Conservation (phyloP, 2,329 filamentous ascomycete genomes). For the Penicillium decumbens region DNA sequence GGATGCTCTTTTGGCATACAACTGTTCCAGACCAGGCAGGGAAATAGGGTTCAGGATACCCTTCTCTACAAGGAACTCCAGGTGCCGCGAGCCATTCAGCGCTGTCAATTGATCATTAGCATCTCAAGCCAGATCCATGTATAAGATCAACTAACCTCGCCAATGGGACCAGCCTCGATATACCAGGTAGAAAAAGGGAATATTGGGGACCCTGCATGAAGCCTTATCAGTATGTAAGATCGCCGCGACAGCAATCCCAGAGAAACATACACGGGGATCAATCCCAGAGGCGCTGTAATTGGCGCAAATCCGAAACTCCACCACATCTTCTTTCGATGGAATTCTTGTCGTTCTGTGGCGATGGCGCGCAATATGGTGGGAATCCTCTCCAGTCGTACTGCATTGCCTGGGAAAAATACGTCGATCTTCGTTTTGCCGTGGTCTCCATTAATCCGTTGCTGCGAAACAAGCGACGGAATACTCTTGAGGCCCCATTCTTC, state of each 20-base stretch:
- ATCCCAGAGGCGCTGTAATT: slow-evolving; percentile 71
- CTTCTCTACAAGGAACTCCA: slow-evolving; percentile 74
- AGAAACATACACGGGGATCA: slow-evolving; percentile 72
- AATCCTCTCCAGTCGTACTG: slow-evolving; percentile 63
- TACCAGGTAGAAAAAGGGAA: slow-evolving; percentile 93
- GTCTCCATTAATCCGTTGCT: slow-evolving; percentile 60
- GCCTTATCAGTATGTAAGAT: slow-evolving; percentile 7
- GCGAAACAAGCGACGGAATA: slow-evolving; percentile 72
- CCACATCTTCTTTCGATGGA: slow-evolving; percentile 72
- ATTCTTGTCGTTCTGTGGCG: slow-evolving; percentile 71
- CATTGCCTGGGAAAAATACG: slow-evolving; percentile 64
- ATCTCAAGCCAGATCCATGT: not conserved
- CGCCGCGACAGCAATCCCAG: not conserved
- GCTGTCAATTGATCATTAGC: slow-evolving; percentile 46
- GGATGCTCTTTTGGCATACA: slow-evolving; percentile 57
- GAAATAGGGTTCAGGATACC: slow-evolving; percentile 64
- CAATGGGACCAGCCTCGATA: slow-evolving; percentile 91
- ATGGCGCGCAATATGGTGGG: slow-evolving; percentile 62
- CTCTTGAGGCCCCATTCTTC: slow-evolving; percentile 98
- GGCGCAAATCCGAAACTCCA: slow-evolving; percentile 82
- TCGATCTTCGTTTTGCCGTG: slow-evolving; percentile 64
- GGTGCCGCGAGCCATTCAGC: slow-evolving; percentile 73
- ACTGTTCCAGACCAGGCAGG: slow-evolving; percentile 64
- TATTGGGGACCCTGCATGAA: slow-evolving; percentile 68
- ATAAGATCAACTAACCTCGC: slow-evolving; percentile 49